Evolutionary conservation across 345 rosid genomes (phyloP), one percentile per base, ranked within the genome.

Genomic region (Lepidium aucheri): DNA sequence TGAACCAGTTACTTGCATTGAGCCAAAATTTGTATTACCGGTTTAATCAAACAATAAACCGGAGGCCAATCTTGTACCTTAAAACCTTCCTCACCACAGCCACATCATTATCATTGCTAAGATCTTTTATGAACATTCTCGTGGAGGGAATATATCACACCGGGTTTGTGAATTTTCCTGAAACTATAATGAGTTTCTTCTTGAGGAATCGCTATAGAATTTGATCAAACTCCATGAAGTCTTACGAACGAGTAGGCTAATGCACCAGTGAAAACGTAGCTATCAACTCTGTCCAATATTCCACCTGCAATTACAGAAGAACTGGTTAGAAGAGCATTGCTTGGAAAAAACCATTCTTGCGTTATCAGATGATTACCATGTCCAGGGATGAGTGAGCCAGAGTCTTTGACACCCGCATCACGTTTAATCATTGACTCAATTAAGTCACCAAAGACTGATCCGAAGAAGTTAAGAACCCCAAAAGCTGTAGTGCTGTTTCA

Each of bases 381-480:
- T 30, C 97, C 98, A 50, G 98, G 97, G 40, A 93, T 93, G 60
- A 93, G 88, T 45, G 98, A 85, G 22, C 98, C 98, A 1, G 97
- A 93, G 76, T 93, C 96, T 79, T 93, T 93, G 59, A 93, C 97
- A 56, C 98, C 98, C 0, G 98, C 98, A 58, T 93, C 98, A 1
- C 98, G 91, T 76, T 93, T 93, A 82, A 93, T 93, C 94, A 90
- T 87, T 8, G 97, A 93, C 74, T 88, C 98, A 1, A 82, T 93
- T 44, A 90, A 91, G 80, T 93, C 98, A 71, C 97, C 97, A 63
- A 90, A 90, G 33, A 93, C 74, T 26, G 97, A 87, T 58, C 98
- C 98, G 24, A 90, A 75, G 81, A 85, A 93, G 81, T 84, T 93
- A 70, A 93, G 81, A 70, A 88, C 38, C 51, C 97, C 97, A 64